Percentiles rank a stretch among this genome's conserved stretches.
phyloP scores from a whole-genome alignment of 495 filamentous ascomycete species.

The Tuber borchii region DNA sequence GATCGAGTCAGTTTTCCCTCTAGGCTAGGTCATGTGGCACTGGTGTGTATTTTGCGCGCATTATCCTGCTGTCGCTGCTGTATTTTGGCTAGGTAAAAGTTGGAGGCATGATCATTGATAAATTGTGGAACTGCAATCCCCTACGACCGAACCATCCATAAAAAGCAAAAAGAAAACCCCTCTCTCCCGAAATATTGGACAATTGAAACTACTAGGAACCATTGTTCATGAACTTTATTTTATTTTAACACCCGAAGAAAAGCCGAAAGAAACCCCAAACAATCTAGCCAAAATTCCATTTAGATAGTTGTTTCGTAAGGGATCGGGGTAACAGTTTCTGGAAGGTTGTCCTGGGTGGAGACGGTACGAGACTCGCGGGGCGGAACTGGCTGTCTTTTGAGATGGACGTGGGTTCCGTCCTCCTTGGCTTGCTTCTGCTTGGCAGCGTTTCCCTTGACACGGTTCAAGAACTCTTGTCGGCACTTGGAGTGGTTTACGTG shows the following conservation, averaged over 20 bases:
- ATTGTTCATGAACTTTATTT: conserved; percentile 34
- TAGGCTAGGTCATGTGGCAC: neutral
- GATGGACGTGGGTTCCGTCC: conserved; percentile 72
- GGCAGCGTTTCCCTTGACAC: conserved; percentile 90
- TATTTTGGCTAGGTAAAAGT: neutral
- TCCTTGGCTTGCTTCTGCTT: conserved; percentile 87
- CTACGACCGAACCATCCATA: neutral
- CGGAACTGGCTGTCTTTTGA: conserved; percentile 80
- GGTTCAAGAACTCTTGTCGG: conserved; percentile 87
- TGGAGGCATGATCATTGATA: neutral
- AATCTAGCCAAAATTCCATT: conserved; percentile 42
- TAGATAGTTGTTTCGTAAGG: conserved; percentile 98
- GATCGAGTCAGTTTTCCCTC: neutral
- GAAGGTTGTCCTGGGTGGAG: conserved; percentile 64
- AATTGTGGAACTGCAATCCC: neutral
- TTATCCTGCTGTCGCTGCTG: neutral
- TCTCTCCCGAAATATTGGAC: conserved; percentile 3
- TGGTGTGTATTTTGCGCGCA: neutral
- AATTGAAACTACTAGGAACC: conserved; percentile 3
- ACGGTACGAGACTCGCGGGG: conserved; percentile 76
- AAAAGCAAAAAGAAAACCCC: neutral
- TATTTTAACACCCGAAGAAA: conserved; percentile 41
- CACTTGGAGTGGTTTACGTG: conserved; percentile 90
- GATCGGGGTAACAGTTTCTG: conserved; percentile 85
- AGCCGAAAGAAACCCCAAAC: conserved; percentile 38